Conservation (phyloP, 768 basidiomycete genomes). For the Termitomyces sp. region DNA sequence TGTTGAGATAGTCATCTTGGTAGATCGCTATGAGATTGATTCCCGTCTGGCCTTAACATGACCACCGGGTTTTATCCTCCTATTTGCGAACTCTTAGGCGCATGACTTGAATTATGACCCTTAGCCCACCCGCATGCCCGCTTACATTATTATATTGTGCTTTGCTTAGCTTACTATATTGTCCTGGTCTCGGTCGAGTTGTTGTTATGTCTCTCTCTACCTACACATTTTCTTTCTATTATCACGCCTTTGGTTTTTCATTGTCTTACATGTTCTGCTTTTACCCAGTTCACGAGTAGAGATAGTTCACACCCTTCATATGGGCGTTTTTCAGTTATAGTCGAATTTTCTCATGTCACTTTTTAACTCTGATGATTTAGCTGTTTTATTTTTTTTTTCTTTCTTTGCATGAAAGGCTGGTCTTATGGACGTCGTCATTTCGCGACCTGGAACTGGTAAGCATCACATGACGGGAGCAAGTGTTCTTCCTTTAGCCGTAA, state of each 20-base stretch:
- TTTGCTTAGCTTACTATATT: slow-evolving; percentile 1
- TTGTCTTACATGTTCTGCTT: neutral
- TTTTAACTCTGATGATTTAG: neutral
- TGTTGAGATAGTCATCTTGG: neutral
- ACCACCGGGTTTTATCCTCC: neutral
- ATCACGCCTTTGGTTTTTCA: neutral
- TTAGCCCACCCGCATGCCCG: neutral
- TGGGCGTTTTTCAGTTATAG: neutral
- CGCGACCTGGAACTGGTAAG: neutral
- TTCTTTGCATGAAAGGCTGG: neutral
- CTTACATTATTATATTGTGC: slow-evolving; percentile 4
- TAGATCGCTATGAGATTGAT: neutral
- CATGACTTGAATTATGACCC: neutral
- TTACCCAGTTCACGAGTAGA: neutral
- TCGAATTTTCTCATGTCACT: neutral
- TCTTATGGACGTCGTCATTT: neutral
- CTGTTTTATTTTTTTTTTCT: neutral
- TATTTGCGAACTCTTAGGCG: neutral
- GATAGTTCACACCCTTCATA: neutral
- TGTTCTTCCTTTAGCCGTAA: neutral
- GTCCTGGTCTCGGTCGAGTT: neutral
- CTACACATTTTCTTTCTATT: neutral
- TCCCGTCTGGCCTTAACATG: neutral
- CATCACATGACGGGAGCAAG: neutral
- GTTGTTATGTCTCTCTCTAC: neutral